These are phyloP conservation scores for Trichoderma pleuroti DNA, from an alignment of 2,329 filamentous ascomycete genomes.

Conservation along the genomic window DNA sequence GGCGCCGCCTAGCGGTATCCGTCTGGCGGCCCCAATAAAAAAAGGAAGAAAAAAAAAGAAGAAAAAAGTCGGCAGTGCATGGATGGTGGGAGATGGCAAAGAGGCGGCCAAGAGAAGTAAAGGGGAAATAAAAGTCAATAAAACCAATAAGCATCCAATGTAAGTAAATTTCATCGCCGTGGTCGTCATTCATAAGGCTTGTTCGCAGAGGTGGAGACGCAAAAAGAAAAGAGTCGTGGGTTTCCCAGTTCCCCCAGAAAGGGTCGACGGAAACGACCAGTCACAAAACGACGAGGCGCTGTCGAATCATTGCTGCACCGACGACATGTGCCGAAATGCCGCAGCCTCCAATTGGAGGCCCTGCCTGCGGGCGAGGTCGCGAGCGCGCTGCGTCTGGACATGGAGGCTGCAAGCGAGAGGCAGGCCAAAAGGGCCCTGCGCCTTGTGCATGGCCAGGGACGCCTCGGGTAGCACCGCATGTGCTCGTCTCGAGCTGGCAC, in stretches of 20 bases:
- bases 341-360: slow-evolving; percentile 18
- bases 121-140: neutral
- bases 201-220: neutral
- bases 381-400: neutral
- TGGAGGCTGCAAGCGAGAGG: neutral
- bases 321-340: slow-evolving; percentile 18
- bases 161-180: neutral
- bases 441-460: neutral
- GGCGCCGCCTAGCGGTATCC: slow-evolving; percentile 2
- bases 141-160: neutral
- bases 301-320: slow-evolving; percentile 15
- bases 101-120: neutral
- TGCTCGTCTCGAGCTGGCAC: neutral
- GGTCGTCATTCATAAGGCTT: slow-evolving; percentile 11
- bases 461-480: slow-evolving; percentile 6
- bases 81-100: neutral
- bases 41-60: neutral
- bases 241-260: slow-evolving; percentile 13
- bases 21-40: neutral
- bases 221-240: neutral
- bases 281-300: slow-evolving; percentile 17
- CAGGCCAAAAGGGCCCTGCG: neutral
- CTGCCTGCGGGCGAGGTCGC: slow-evolving; percentile 13
- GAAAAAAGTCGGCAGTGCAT: neutral
- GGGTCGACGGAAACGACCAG: slow-evolving; percentile 8